phyloP scores from a whole-genome alignment of 2,329 filamentous ascomycete genomes.

The Fusarium chuoi region DNA sequence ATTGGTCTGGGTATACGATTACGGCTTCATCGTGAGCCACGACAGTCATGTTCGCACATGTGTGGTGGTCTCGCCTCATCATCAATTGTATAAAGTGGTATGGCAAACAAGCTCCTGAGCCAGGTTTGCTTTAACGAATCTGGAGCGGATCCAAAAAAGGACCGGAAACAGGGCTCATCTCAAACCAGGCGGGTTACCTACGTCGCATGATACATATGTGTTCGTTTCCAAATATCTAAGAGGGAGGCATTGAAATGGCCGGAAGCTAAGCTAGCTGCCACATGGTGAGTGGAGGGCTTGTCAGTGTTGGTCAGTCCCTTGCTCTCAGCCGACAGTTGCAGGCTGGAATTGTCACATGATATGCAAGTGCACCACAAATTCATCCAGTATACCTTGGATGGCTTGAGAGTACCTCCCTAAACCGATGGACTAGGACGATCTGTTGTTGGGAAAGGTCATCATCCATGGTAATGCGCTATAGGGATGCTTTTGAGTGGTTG shows the following conservation, averaged over 20 bases:
- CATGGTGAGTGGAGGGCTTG: constrained; percentile 28
- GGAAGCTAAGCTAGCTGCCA: constrained; percentile 17
- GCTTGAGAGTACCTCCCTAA: constrained; percentile 2
- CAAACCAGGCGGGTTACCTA: constrained; percentile 4
- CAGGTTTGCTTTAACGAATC: constrained; percentile 27
- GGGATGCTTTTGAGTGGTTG: constrained; percentile 26
- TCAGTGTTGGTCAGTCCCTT: constrained; percentile 13
- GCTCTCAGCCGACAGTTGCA: constrained; percentile 1
- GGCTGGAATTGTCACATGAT: constrained; percentile 36
- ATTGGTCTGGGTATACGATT: constrained; percentile 32
- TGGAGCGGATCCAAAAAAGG: constrained; percentile 16
- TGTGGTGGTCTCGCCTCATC: constrained; percentile 19
- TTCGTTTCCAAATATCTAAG: constrained; percentile 10
- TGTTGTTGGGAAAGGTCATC: constrained; percentile 2
- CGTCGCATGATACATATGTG: constrained; percentile 8
- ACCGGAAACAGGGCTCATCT: constrained; percentile 13
- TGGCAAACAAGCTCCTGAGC: constrained; percentile 29
- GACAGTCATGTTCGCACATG: not conserved
- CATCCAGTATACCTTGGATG: constrained; percentile 12
- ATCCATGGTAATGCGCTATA: constrained; percentile 9
- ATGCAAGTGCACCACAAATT: not conserved
- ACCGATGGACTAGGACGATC: constrained; percentile 8
- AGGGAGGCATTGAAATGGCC: not conserved
- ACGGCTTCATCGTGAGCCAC: constrained; percentile 21
- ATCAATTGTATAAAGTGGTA: constrained; percentile 26